Conservation (phyloP, 768 basidiomycete genomes). For the Galerina marginata region DNA sequence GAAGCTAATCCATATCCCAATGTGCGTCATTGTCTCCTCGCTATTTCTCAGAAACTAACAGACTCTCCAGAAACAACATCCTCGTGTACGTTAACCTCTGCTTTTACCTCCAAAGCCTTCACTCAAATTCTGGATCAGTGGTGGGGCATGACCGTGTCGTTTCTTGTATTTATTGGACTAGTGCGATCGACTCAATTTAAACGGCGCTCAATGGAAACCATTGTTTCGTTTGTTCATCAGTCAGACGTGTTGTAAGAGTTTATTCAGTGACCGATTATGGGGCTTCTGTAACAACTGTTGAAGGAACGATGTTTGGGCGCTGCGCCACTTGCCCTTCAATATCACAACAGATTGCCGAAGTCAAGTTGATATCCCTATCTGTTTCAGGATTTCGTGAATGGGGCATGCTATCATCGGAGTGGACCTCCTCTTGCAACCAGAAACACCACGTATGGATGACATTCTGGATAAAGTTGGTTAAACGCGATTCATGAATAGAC, state of each 20-base stretch:
- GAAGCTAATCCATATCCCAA: conserved; percentile 97
- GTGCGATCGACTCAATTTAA: conserved; percentile 11
- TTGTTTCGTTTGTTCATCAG: too few relatives aligned
- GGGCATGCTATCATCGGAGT: conserved; percentile 8
- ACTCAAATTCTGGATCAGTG: conserved; percentile 51
- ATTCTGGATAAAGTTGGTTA: conserved; percentile 35
- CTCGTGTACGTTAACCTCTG: conserved; percentile 77
- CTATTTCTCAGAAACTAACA: conserved; percentile 20
- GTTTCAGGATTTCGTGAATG: background rate
- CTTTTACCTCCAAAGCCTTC: background rate
- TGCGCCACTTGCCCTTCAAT: background rate
- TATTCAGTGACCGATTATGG: too few relatives aligned
- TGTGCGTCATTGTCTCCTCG: conserved; percentile 60
- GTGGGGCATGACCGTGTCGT: conserved; percentile 64
- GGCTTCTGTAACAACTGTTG: too few relatives aligned
- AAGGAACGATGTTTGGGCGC: too few relatives aligned
- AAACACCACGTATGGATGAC: conserved; percentile 42
- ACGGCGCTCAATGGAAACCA: background rate
- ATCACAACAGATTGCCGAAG: background rate
- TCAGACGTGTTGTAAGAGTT: too few relatives aligned
- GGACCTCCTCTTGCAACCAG: conserved; percentile 22
- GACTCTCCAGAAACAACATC: conserved; percentile 84
- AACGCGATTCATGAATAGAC: background rate
- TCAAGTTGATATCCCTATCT: background rate
- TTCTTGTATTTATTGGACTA: conserved; percentile 30